phyloP scores from a whole-genome alignment of 257 asterid genomes.

The Plantago elongata region DNA sequence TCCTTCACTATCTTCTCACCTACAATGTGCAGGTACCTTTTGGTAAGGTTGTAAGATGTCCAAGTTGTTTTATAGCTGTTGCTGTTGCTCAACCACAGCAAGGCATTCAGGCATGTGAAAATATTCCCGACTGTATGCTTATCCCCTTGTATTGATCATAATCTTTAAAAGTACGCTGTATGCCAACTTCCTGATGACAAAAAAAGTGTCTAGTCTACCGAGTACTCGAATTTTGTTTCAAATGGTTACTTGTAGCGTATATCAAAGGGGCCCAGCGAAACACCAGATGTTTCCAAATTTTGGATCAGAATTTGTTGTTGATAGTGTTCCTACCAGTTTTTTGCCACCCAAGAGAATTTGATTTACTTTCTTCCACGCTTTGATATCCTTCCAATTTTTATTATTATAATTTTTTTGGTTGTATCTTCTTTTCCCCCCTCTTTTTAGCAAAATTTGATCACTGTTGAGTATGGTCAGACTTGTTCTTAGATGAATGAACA shows the following conservation, averaged over 20 bases:
- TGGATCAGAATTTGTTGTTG: background rate
- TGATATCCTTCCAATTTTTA: background rate
- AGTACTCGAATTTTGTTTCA: background rate
- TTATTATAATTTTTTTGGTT: too few relatives aligned
- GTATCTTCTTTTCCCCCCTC: too few relatives aligned
- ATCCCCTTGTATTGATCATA: background rate
- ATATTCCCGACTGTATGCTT: conserved; percentile 5
- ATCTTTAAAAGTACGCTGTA: background rate
- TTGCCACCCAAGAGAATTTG: conserved; percentile 1
- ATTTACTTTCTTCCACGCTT: conserved; percentile 7
- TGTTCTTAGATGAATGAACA: background rate
- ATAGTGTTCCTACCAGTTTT: background rate
- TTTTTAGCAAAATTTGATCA: too few relatives aligned
- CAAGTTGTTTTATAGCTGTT: conserved; percentile 74
- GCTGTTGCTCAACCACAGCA: conserved; percentile 94
- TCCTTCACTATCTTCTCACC: background rate
- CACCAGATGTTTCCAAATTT: background rate
- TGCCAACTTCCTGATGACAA: background rate
- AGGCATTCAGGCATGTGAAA: conserved; percentile 77
- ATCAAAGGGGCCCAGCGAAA: conserved; percentile 5
- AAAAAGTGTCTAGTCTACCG: background rate
- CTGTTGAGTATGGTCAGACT: background rate
- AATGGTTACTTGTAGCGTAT: background rate
- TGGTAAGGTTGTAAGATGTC: conserved; percentile 90
- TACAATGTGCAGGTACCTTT: conserved; percentile 65